phyloP scores from a whole-genome alignment of 2,329 filamentous ascomycete genomes.

The Fusarium longipes region DNA sequence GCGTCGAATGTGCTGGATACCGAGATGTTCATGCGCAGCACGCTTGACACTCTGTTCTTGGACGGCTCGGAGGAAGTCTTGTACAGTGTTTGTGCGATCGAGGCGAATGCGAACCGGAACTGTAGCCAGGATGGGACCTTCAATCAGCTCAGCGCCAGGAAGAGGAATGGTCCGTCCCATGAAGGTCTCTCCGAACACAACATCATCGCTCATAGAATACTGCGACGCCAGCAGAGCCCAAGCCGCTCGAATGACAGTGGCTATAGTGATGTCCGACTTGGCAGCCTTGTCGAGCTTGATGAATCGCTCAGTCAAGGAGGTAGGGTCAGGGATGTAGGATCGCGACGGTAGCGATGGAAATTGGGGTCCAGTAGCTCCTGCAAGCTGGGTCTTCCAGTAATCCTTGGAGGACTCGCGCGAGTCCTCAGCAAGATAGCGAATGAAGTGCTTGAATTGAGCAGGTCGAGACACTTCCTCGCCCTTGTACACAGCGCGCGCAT shows the following conservation, averaged over 20 bases:
- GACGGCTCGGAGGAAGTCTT: constrained; percentile 43
- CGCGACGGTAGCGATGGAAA: constrained; percentile 43
- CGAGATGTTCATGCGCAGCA: constrained; percentile 48
- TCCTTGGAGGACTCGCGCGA: constrained; percentile 35
- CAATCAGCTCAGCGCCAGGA: constrained; percentile 46
- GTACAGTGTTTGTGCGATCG: constrained; percentile 36
- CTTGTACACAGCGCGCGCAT: constrained; percentile 38
- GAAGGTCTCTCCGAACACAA: constrained; percentile 48
- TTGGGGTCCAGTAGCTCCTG: constrained; percentile 42
- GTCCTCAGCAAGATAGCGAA: constrained; percentile 38
- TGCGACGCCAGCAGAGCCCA: constrained; percentile 47
- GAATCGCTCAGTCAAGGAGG: constrained; percentile 35
- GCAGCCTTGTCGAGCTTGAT: constrained; percentile 33
- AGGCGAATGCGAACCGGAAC: constrained; percentile 42
- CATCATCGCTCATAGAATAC: constrained; percentile 45
- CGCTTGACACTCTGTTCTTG: constrained; percentile 47
- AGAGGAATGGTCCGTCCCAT: constrained; percentile 47
- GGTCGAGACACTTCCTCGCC: constrained; percentile 32
- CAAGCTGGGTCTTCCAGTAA: constrained; percentile 42
- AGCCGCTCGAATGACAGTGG: constrained; percentile 44
- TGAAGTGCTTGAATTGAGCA: constrained; percentile 46
- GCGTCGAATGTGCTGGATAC: constrained; percentile 53
- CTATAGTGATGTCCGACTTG: constrained; percentile 39
- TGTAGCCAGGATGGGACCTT: constrained; percentile 47
- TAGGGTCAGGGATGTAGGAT: constrained; percentile 41